Base-by-base conservation (phyloP, 371 early-diverging fungal genomes). In the Mortierella sp. region DNA sequence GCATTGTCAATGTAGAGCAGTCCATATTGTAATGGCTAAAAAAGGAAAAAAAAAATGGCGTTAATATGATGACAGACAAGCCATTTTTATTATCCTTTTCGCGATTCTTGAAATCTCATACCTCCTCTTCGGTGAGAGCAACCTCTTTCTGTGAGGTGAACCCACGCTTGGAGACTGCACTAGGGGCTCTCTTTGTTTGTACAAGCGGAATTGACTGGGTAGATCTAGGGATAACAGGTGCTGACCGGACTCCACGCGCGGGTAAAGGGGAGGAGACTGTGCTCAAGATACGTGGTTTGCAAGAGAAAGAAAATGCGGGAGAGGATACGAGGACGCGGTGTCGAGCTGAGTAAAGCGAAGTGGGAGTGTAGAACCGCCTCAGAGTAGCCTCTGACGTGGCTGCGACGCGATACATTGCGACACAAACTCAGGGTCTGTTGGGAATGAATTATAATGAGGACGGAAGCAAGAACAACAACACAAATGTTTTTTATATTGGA, bases 1-100 rank as follows among this genome's bases (percentile, higher is more conserved):
- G 81, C 76, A 33, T 80, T 80, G 48, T 80, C 81, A 58, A 80
- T 75, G 60, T 80, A 80, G 2, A 80, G 66, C 76, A 80, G n/a
- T 5, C 81, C 81, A n/a, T 80, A 80, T 68, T 77, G 69, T 45
- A 74, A 48, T 19, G 74, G 43, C 74, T 74, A 16, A 16, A 28
- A 7, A 38, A 28, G 33, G 4, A 38, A 16, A 16, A 28, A 7
- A 38, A 28, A 43, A 7, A 38, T n/a, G 57, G 21, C 21, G 66
- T 66, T 67, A 60, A 32, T 16, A 59, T 59, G 71, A 65, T 64
- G 64, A 63, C 58, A 55, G 43, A 22, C 2, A 2, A 38, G 8
- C 40, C 2, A 19, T 40, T 59, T 59, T 64, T 59, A 65, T 64
- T 65, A 66, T 60, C 38, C 52, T 28, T 21, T 1, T 15, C 36